Percentiles rank a stretch among this genome's conserved stretches.
These are phyloP conservation scores for Escovopsis weberi DNA, from an alignment of 2,329 filamentous ascomycete species.

Conservation along the genomic window DNA sequence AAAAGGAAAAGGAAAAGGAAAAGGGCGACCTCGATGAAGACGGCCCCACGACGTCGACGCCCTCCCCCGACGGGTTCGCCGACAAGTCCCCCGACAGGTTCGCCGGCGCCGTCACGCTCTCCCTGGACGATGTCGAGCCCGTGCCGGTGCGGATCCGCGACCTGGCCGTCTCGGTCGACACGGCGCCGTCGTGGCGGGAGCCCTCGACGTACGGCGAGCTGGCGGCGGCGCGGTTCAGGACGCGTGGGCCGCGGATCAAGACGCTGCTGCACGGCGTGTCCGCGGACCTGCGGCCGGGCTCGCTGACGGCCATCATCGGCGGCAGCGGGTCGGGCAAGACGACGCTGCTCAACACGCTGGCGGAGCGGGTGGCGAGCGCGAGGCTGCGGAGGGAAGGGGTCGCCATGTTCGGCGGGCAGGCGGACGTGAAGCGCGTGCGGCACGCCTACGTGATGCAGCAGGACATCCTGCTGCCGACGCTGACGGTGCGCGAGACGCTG, in stretches of 20 bases:
- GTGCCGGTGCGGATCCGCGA: conserved; percentile 39
- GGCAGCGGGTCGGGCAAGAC: conserved; percentile 63
- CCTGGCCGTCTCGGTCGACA: conserved; percentile 42
- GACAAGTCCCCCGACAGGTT: conserved; percentile 1
- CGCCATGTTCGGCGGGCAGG: conserved; percentile 45
- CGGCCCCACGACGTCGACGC: too few relatives aligned
- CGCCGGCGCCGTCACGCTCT: conserved; percentile 22
- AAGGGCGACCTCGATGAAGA: too few relatives aligned
- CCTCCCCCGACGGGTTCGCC: not conserved
- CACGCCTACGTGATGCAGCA: conserved; percentile 65
- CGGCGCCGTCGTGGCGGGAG: conserved; percentile 38
- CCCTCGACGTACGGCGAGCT: conserved; percentile 31
- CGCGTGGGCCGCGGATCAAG: conserved; percentile 24
- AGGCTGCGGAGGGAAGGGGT: conserved; percentile 37
- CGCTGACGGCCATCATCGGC: conserved; percentile 61
- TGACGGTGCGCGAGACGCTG: conserved; percentile 64
- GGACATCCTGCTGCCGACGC: conserved; percentile 55
- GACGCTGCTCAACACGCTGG: conserved; percentile 55
- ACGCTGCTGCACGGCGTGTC: conserved; percentile 47
- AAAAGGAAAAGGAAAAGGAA: conserved; percentile 12
- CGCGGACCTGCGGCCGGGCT: conserved; percentile 49
- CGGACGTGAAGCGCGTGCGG: conserved; percentile 38
- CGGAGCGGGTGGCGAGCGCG: conserved; percentile 48
- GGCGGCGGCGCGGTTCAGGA: conserved; percentile 23
- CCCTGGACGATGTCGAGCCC: conserved; percentile 38